Evolutionary conservation across 352 stramenopile species (phyloP), one percentile per base, ranked within the genome.

Genomic region (Globisporangium megalacanthum): DNA sequence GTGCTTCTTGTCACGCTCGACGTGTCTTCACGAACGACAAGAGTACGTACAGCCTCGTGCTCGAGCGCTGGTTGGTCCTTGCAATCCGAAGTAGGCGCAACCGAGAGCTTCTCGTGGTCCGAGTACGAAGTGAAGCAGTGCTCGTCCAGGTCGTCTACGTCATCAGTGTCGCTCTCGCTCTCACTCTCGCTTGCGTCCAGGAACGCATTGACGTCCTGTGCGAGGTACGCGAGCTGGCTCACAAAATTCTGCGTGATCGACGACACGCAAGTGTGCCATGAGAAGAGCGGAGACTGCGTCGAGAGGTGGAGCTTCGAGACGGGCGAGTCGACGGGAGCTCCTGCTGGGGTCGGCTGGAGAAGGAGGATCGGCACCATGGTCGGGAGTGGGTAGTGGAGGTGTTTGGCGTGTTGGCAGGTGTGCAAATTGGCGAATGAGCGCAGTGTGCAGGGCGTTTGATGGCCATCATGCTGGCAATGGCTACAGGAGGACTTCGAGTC

Each of bases 141-240:
- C 17, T 49, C 45, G 45, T 29, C 10, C n/a, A 31, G 4, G 8
- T 25, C 39, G 39, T 46, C 39, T 6, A 37, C 8, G 33, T 8
- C 33, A 8, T 37, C 35, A 8, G 35, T 39, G 35, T 39, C 35
- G 35, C n/a, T n/a, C n/a, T 29, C 25, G 25, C 35, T 39, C 35
- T 39, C 41, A 47, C 41, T 47, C 14, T 47, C 41, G 15, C 41
- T 47, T 15, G 41, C 9, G 41, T 47, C 41, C 41, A 49, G 20
- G 45, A 49, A 49, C 7, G n/a, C 19, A 7, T 49, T 49, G 19
- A 49, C 45, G 45, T 49, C 45, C n/a, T 33, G 45, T 11, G 45
- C 45, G 45, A 47, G 17, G 41, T 47, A 47, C 15, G 11, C 41
- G 17, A 47, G 41, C 15, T 47, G 41, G 41, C 14, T 20, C 41